A percentile compares a stretch with the other conserved stretches of the same genome.
Evolutionary conservation across 208 protist genomes (phyloP).

Genomic region (Trypanosoma rangeli): DNA sequence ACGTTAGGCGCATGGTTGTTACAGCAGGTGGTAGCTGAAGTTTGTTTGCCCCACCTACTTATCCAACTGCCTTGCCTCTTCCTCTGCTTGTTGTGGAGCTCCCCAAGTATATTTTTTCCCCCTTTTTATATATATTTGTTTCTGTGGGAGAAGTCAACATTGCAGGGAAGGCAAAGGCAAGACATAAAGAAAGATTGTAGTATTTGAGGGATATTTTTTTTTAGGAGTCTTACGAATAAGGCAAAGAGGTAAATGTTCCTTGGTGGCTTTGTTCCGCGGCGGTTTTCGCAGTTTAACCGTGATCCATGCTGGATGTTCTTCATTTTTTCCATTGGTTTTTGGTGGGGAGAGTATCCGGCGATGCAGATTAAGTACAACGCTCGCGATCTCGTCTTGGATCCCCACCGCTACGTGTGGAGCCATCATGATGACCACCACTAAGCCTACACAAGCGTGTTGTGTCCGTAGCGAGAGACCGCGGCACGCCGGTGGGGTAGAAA

Average conservation of each 20-base stretch:
- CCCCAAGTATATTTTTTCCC: neutral
- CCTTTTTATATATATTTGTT: too few species aligned
- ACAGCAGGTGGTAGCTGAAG: neutral
- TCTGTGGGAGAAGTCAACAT: too few species aligned
- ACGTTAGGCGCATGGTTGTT: too few species aligned
- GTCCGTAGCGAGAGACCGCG: neutral
- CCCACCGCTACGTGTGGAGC: constrained; percentile 87
- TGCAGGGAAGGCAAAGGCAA: too few species aligned
- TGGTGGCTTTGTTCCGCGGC: constrained; percentile 83
- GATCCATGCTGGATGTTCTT: constrained; percentile 86
- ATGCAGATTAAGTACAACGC: constrained; percentile 89
- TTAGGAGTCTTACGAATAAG: neutral
- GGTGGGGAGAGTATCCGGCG: constrained; percentile 80
- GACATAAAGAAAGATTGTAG: too few species aligned
- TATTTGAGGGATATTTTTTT: neutral
- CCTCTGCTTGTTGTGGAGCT: neutral
- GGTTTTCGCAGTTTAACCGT: constrained; percentile 82
- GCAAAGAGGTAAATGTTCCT: constrained; percentile 58
- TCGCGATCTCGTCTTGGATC: constrained; percentile 72
- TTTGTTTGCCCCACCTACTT: neutral
- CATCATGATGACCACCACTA: constrained; percentile 85
- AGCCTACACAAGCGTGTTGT: constrained; percentile 16
- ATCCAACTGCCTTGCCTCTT: neutral
- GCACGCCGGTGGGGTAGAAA: neutral
- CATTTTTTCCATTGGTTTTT: constrained; percentile 76